Evolutionary conservation across 805 yeast species (phyloP).

Genomic region (Metschnikowia kofuensis): DNA sequence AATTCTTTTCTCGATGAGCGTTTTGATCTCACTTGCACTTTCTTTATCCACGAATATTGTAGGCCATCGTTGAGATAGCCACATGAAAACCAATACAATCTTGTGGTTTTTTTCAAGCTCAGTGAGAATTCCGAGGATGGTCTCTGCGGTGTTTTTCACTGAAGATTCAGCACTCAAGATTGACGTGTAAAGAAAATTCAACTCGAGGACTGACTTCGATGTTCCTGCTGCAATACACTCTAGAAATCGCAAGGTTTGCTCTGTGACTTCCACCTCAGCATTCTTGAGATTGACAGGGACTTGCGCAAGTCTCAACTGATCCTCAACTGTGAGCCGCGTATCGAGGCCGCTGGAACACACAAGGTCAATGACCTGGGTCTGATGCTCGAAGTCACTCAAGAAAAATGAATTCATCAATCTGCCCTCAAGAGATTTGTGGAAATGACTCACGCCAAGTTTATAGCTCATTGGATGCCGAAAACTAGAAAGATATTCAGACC

Average conservation of each 20-base stretch:
- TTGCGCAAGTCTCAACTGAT: slow-evolving; percentile 53
- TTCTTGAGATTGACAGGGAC: slow-evolving; percentile 52
- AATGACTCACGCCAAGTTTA: slow-evolving; percentile 44
- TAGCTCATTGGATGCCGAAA: slow-evolving; percentile 52
- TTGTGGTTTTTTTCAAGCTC: slow-evolving; percentile 66
- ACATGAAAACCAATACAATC: slow-evolving; percentile 63
- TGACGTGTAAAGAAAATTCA: slow-evolving; percentile 28
- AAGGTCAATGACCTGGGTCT: slow-evolving; percentile 40
- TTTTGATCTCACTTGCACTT: slow-evolving; percentile 67
- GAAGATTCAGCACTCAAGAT: slow-evolving; percentile 23
- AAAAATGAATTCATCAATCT: slow-evolving; percentile 26
- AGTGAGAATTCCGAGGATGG: slow-evolving; percentile 23
- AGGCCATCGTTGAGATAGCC: slow-evolving; percentile 89
- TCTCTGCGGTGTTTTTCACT: slow-evolving; percentile 17
- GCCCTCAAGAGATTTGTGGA: slow-evolving; percentile 39
- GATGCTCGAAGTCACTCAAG: slow-evolving; percentile 37
- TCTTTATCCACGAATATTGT: slow-evolving; percentile 72
- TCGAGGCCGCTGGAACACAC: slow-evolving; percentile 36
- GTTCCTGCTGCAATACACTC: slow-evolving; percentile 52
- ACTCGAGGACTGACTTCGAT: slow-evolving; percentile 57
- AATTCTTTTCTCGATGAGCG: slow-evolving; percentile 63
- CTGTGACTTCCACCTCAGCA: slow-evolving; percentile 35
- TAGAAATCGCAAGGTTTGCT: slow-evolving; percentile 45
- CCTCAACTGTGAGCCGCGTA: slow-evolving; percentile 43
- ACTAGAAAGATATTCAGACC: slow-evolving; percentile 62